phyloP scores from a whole-genome alignment of 2,329 filamentous ascomycete genomes.

The Colletotrichum abscissum region DNA sequence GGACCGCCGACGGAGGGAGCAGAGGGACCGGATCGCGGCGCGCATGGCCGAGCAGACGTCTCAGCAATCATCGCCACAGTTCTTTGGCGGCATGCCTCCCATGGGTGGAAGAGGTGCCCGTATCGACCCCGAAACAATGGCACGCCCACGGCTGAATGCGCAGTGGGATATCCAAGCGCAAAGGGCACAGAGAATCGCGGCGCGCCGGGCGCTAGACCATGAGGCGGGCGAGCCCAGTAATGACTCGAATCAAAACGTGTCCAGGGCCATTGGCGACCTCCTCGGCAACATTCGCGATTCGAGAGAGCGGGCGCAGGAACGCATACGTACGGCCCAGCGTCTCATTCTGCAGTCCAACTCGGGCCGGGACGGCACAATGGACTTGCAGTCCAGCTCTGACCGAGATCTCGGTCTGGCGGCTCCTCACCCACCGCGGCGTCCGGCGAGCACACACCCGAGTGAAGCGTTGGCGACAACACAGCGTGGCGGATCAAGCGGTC shows the following conservation, averaged over 20 bases:
- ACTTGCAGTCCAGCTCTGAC: constrained; percentile 28
- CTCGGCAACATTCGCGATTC: constrained; percentile 51
- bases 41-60: constrained; percentile 31
- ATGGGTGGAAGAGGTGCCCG: constrained; percentile 16
- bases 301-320: constrained; percentile 47
- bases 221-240: not conserved
- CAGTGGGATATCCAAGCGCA: constrained; percentile 39
- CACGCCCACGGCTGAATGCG: constrained; percentile 43
- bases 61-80: constrained; percentile 14
- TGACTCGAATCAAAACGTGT: constrained; percentile 44
- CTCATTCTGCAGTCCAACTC: constrained; percentile 37
- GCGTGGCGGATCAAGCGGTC: constrained; percentile 1
- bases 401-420: constrained; percentile 22
- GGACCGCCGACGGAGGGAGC: constrained; percentile 62
- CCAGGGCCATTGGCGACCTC: constrained; percentile 52
- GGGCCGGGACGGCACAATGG: constrained; percentile 26
- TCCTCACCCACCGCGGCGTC: constrained; percentile 21
- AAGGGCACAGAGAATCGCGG: constrained; percentile 7
- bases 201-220: constrained; percentile 15
- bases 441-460: constrained; percentile 17
- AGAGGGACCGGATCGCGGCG: constrained; percentile 37
- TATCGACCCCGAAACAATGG: constrained; percentile 38
- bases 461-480: constrained; percentile 13
- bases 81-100: constrained; percentile 4
- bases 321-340: constrained; percentile 48